Evolutionary conservation across 1,139 yeast species (phyloP), one percentile per base, ranked within the genome.

Genomic region (Diutina ranongensis): DNA sequence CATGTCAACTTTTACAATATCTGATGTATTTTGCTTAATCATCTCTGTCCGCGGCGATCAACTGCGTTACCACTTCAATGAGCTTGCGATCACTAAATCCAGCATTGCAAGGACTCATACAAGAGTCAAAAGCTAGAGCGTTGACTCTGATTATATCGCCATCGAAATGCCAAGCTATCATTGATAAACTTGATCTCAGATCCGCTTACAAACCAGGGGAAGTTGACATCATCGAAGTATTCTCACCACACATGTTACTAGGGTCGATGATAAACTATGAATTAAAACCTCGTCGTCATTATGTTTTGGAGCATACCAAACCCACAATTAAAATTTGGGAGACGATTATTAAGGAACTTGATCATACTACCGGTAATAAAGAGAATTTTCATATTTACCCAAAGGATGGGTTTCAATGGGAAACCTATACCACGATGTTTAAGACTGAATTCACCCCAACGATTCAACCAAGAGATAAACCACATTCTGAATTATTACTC

Each of bases 331-430:
- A 56, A 2, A 52, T 54, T 42, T 66, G 65, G 71, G 46, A 53
- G 41, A 54, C 53, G 13, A 47, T 61, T 46, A 60, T 61, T 34
- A 53, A 52, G 28, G 51, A 45, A 44, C 60, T 63, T 20, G 48
- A 59, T 38, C 48, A 52, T 20, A 50, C 48, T 25, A 60, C 62
- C 2, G 57, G 55, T 3, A 60, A 61, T 46, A 45, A 49, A 13
- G 67, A 63, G 46, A 64, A 66, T 46, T 62, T 72, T 47, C 55
- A 49, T 8, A 54, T 63, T 27, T 62, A 58, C 48, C 54, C 58
- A 5, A 54, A 56, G 44, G 78, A 78, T 53, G 89, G 92, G 2
- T 83, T 72, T 57, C 63, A 72, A 20, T 85, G 95, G 95, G 63
- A 62, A 3, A 68, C 86, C 1, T 85, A 71, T 52, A 60, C 57